These are phyloP conservation scores for Phialocephala subalpina DNA, from an alignment of 2,329 filamentous ascomycete genomes.

Conservation along the genomic window DNA sequence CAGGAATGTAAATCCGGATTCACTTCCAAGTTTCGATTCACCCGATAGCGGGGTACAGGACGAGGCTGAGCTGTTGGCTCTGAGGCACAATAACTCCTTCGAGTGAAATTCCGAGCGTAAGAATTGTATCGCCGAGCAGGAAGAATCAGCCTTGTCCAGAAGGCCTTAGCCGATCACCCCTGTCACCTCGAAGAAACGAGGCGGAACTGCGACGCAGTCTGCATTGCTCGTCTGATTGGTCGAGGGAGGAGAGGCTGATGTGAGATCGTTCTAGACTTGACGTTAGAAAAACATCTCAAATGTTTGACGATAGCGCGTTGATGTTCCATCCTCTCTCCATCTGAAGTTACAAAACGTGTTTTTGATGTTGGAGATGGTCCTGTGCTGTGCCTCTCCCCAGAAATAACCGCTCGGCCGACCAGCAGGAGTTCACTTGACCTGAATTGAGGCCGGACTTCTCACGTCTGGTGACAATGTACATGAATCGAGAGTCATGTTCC, in stretches of 20 bases:
- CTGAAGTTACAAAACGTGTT: background rate
- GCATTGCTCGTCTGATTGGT: background rate
- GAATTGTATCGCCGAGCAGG: background rate
- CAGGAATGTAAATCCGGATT: background rate
- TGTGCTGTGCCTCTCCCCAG: background rate
- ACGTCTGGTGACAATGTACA: background rate
- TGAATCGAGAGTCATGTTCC: background rate
- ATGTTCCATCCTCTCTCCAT: background rate
- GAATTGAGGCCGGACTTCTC: background rate
- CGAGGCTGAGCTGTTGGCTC: background rate
- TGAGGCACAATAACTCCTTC: background rate
- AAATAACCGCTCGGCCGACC: background rate
- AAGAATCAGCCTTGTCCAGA: background rate
- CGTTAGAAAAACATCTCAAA: background rate
- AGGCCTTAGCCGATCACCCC: constrained; percentile 9
- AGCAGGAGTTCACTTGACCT: background rate
- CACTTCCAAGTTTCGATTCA: background rate
- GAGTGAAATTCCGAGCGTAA: background rate
- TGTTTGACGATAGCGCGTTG: background rate
- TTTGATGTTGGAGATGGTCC: background rate
- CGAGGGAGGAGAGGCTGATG: background rate
- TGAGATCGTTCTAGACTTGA: background rate
- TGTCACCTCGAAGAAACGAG: constrained; percentile 4
- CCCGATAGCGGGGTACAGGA: background rate
- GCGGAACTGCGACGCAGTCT: background rate